Percentiles rank a stretch among this genome's conserved stretches.
phyloP scores from a whole-genome alignment of 306 rosid species.

The Albizia julibrissin region DNA sequence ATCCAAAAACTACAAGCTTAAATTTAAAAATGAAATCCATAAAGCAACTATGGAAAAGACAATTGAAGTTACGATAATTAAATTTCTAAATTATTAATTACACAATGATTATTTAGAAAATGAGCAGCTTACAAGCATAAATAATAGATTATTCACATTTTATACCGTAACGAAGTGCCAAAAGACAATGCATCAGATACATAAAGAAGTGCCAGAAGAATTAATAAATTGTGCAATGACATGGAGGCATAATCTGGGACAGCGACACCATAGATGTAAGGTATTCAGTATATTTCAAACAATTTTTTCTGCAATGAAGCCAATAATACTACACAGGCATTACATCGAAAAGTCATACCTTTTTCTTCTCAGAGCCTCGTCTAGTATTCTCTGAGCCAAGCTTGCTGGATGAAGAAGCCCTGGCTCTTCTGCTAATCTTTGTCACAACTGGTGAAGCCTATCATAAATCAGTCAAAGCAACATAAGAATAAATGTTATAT shows the following conservation, averaged over 20 bases:
- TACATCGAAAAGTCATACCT: conserved; percentile 42
- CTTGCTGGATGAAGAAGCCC: conserved; percentile 59
- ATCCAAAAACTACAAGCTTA: neutral
- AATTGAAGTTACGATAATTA: neutral
- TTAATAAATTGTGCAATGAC: neutral
- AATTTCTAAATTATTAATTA: neutral
- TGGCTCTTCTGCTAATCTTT: conserved; percentile 72
- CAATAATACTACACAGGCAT: conserved; percentile 10
- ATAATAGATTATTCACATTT: too few relatives aligned
- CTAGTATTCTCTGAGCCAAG: conserved; percentile 53
- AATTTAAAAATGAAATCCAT: neutral
- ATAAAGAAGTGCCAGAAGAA: neutral
- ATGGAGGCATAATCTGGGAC: neutral
- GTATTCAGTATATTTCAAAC: conserved; percentile 25
- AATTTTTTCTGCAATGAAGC: conserved; percentile 1
- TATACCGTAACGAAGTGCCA: too few relatives aligned
- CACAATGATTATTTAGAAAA: too few relatives aligned
- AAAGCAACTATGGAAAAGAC: neutral
- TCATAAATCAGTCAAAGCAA: conserved; percentile 31
- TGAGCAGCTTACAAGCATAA: too few relatives aligned
- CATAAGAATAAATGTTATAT: conserved; percentile 28
- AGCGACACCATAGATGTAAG: neutral
- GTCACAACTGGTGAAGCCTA: conserved; percentile 69
- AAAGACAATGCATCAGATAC: too few relatives aligned
- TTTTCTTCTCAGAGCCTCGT: conserved; percentile 83